These are phyloP conservation scores for Dimargaris verticillata DNA, from an alignment of 192 early-diverging fungal genomes.

Conservation along the genomic window DNA sequence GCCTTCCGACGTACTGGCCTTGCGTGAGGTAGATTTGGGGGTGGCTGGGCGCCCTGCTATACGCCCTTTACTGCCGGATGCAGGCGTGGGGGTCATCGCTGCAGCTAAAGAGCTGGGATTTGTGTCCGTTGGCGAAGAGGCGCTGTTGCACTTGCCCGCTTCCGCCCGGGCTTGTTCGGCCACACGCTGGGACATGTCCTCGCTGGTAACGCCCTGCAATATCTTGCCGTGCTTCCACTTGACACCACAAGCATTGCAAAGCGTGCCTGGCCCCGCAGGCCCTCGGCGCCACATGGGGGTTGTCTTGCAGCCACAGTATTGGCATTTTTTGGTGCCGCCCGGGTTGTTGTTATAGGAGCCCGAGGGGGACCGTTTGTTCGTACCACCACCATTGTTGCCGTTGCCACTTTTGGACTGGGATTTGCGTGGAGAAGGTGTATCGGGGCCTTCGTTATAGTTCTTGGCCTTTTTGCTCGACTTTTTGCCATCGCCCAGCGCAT, in stretches of 20 bases:
- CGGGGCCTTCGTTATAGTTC: slow-evolving; percentile 2
- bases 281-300: slow-evolving; percentile 72
- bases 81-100: too few species aligned
- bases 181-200: slow-evolving; percentile 2
- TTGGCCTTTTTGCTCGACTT: slow-evolving; percentile 3
- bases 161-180: neutral
- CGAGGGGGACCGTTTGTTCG: neutral
- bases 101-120: too few species aligned
- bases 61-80: too few species aligned
- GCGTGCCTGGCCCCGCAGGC: slow-evolving; percentile 46
- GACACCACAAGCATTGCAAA: slow-evolving; percentile 69
- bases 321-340: slow-evolving; percentile 32
- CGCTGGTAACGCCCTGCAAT: slow-evolving; percentile 15
- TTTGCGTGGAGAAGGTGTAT: slow-evolving; percentile 1
- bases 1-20: too few species aligned
- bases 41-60: too few species aligned
- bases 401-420: slow-evolving; percentile 1
- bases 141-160: too few species aligned
- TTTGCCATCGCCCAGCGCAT: neutral
- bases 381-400: too few species aligned
- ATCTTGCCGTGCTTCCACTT: slow-evolving; percentile 75
- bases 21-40: too few species aligned
- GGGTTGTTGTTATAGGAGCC: slow-evolving; percentile 10
- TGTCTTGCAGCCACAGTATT: slow-evolving; percentile 42
- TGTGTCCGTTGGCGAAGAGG: too few species aligned